phyloP scores from a whole-genome alignment of 352 stramenopile species.

The Thalassiosira exigua region DNA sequence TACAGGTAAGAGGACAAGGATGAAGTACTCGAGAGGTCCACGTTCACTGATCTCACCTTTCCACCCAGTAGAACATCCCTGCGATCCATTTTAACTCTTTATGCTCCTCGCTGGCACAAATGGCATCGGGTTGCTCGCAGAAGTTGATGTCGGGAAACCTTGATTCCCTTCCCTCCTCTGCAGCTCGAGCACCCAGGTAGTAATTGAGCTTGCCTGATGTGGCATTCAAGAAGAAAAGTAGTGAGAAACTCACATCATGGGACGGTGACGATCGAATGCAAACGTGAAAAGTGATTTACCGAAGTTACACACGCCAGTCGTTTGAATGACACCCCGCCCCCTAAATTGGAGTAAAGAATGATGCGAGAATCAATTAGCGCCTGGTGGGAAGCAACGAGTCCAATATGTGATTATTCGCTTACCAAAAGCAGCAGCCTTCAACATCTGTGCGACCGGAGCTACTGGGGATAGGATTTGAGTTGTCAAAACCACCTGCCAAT shows the following conservation, averaged over 20 bases:
- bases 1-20: conserved; percentile 25
- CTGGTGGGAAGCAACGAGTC: too few species aligned
- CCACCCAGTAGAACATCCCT: conserved; percentile 44
- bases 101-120: conserved; percentile 51
- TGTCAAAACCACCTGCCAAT: conserved; percentile 52
- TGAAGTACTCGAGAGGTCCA: neutral
- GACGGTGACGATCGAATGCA: too few species aligned
- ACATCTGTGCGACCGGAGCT: conserved; percentile 54
- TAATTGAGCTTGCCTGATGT: conserved; percentile 60
- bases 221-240: too few species aligned
- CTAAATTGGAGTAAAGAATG: too few species aligned
- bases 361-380: too few species aligned
- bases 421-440: conserved; percentile 52
- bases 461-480: conserved; percentile 29
- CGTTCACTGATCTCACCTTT: conserved; percentile 3
- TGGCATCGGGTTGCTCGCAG: conserved; percentile 51
- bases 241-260: too few species aligned
- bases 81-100: conserved; percentile 65
- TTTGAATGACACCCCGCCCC: conserved; percentile 31
- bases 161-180: conserved; percentile 11
- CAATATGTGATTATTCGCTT: too few species aligned
- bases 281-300: too few species aligned
- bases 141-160: conserved; percentile 40
- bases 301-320: conserved; percentile 62
- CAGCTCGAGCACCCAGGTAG: conserved; percentile 27